A percentile compares a stretch with the other conserved stretches of the same genome.
phyloP scores from a whole-genome alignment of 179 eudicot species.

The Actinidia chinensis region DNA sequence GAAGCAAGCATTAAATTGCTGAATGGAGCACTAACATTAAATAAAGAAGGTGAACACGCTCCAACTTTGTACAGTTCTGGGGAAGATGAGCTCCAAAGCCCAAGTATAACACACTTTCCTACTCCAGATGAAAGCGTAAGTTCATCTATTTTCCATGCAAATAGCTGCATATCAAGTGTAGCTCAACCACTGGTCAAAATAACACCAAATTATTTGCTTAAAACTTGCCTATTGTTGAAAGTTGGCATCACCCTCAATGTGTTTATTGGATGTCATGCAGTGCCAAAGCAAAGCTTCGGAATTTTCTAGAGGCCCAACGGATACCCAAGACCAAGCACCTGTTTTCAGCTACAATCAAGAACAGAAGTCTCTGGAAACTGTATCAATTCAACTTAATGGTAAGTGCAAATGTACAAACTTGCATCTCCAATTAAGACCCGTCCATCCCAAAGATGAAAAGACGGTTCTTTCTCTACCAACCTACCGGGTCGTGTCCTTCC shows the following conservation, averaged over 20 bases:
- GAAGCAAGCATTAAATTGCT: constrained; percentile 20
- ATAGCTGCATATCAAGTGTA: not conserved
- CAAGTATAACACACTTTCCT: constrained; percentile 11
- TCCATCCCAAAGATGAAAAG: not conserved
- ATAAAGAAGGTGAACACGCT: constrained; percentile 23
- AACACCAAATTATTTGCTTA: not conserved
- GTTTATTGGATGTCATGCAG: constrained; percentile 35
- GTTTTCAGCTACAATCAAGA: constrained; percentile 26
- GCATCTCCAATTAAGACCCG: not conserved
- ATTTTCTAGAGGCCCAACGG: constrained; percentile 4
- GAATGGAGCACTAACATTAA: constrained; percentile 22
- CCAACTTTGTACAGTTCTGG: constrained; percentile 17
- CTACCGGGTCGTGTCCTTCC: not conserved
- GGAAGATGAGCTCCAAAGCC: constrained; percentile 30
- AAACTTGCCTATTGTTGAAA: not conserved
- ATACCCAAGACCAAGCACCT: constrained; percentile 28
- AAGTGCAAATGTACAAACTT: constrained; percentile 14
- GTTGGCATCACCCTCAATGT: constrained; percentile 4
- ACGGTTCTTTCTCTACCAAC: not conserved
- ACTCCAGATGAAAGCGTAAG: constrained; percentile 45
- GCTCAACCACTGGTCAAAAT: not conserved
- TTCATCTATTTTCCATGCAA: not conserved
- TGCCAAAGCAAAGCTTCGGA: constrained; percentile 19
- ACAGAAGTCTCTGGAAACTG: constrained; percentile 28
- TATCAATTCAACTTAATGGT: constrained; percentile 30